These are phyloP conservation scores for Hymenoscyphus scutula DNA, from an alignment of 2,329 filamentous ascomycete species.

Conservation along the genomic window DNA sequence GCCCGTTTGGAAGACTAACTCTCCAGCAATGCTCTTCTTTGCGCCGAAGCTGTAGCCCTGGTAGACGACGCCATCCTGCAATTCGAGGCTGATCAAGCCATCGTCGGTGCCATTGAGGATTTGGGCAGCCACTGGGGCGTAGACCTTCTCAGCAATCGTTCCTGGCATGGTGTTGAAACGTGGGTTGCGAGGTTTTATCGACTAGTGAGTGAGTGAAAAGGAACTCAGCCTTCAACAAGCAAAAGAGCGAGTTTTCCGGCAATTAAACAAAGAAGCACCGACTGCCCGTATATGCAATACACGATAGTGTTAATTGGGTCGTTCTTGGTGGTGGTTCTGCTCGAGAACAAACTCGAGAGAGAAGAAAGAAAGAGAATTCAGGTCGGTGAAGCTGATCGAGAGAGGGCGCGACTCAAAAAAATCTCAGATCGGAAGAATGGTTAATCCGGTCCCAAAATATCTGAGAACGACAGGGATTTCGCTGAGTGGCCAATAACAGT, in stretches of 20 bases:
- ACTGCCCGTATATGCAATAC: neutral
- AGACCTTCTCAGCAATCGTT: conserved; percentile 22
- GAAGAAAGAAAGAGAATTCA: conserved; percentile 8
- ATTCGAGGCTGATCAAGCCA: conserved; percentile 78
- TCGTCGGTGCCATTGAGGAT: conserved; percentile 42
- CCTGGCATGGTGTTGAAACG: conserved; percentile 7
- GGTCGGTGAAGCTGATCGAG: neutral
- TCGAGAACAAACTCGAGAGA: conserved; percentile 16
- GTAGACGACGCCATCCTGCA: conserved; percentile 87
- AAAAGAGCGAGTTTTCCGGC: conserved; percentile 3
- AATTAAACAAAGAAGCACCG: neutral
- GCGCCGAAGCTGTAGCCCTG: conserved; percentile 97
- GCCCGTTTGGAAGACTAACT: conserved; percentile 98
- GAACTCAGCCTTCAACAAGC: conserved; percentile 7
- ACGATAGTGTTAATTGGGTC: neutral
- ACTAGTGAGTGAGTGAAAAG: neutral
- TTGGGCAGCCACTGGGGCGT: conserved; percentile 28
- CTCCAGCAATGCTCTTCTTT: conserved; percentile 88
- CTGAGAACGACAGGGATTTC: too few relatives aligned
- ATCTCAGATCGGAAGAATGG: neutral
- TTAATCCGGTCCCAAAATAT: neutral
- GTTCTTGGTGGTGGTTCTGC: conserved; percentile 5
- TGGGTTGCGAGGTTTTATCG: neutral
- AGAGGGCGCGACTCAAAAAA: neutral
- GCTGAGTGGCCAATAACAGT: too few relatives aligned